Percentiles rank a stretch among this genome's conserved stretches.
These are phyloP conservation scores for Chenopodium suecicum DNA, from an alignment of 148 eudicot species.

Conservation along the genomic window DNA sequence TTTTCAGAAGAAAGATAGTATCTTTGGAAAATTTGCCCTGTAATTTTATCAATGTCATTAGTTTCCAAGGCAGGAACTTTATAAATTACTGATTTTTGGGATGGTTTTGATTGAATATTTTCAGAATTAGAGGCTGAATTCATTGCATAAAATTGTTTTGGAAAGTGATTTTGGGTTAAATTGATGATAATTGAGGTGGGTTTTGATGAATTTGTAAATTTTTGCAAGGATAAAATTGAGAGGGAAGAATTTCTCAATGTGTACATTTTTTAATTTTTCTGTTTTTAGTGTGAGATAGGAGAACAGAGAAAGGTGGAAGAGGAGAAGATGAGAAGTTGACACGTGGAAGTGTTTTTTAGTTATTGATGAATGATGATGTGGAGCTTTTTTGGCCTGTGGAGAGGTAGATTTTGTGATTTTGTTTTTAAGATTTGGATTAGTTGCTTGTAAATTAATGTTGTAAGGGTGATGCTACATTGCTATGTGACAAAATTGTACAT, in stretches of 20 bases:
- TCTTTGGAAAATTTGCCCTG: constrained; percentile 50
- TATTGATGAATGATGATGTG: constrained; percentile 17
- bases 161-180: constrained; percentile 3
- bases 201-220: constrained; percentile 23
- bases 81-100: constrained; percentile 8
- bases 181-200: constrained; percentile 18
- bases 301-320: constrained; percentile 14
- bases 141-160: constrained; percentile 3
- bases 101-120: not conserved
- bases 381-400: constrained; percentile 8
- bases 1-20: constrained; percentile 32
- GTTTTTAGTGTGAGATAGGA: constrained; percentile 5
- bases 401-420: not conserved
- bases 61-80: constrained; percentile 49
- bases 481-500: not conserved
- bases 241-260: constrained; percentile 19
- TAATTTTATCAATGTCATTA: constrained; percentile 43
- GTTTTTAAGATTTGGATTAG: too few species aligned
- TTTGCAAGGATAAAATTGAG: constrained; percentile 9
- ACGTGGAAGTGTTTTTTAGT: constrained; percentile 15
- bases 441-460: too few species aligned
- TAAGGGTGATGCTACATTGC: not conserved
- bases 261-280: not conserved
- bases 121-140: constrained; percentile 24
- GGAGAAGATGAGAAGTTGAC: constrained; percentile 12